Base-by-base conservation (phyloP, 1,139 yeast species). In the Yamadazyma blattariae region DNA sequence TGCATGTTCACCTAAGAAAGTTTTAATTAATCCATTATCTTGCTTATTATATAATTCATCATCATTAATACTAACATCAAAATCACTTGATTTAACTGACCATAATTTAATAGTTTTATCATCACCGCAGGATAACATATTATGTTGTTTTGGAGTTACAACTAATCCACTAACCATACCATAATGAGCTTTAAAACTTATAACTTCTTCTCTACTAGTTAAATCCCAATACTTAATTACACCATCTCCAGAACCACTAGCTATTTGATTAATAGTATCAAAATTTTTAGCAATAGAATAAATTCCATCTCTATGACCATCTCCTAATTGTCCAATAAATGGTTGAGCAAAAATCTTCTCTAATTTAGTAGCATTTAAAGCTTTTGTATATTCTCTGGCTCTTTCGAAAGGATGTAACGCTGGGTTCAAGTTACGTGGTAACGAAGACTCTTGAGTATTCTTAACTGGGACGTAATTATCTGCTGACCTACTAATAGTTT, bases 301-400 rank as follows among this genome's bases (percentile, higher is more conserved):
- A n/a, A 94, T 88, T 35, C 97, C 97, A 56, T 94, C 98, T 39
- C 94, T 68, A 54, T 94, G 98, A 10, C 98, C 98, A 47, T 80
- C 77, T 2, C 99, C 98, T 25, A 94, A 65, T 56, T 94, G 97
- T 1, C 96, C 97, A 14, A 94, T 73, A 59, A 94, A 92, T 5
- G 99, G 99, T 55, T 90, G 90, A 0, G 99, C 98, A 74, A 94
- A 92, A 87, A 92, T 84, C 48, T 97, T 72, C 55, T 90, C 97
- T 64, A 94, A 62, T 58, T 94, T 94, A 13, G 97, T 90, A 18
- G 98, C 97, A 40, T 89, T 90, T 36, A 94, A 64, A 1, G 98
- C 98, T 47, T 90, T 77, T 13, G 97, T 87, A 54, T 94, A 94
- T 60, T 94, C 98, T 56, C 98, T 72, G 4, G 97, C 97, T 47